Evolutionary conservation across 208 protist genomes (phyloP).

Genomic region (Crithidia sp.): DNA sequence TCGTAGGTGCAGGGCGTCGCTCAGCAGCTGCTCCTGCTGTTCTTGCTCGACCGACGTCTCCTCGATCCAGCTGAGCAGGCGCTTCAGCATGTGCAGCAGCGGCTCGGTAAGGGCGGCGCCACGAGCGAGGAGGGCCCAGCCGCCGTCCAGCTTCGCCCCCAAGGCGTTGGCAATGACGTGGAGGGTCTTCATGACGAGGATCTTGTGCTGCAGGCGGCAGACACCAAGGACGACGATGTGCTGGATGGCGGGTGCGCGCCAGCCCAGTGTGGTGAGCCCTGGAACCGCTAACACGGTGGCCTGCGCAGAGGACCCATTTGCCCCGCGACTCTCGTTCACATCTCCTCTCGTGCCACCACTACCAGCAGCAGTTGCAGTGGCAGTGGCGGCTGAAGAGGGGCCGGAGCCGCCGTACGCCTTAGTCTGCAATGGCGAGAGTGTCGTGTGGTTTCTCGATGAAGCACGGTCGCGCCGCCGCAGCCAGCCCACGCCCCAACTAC

Average conservation of each 20-base stretch:
- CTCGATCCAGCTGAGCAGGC: conserved; percentile 37
- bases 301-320: neutral
- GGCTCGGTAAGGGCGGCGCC: conserved; percentile 53
- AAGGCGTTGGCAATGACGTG: conserved; percentile 61
- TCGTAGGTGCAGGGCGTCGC: conserved; percentile 54
- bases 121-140: conserved; percentile 53
- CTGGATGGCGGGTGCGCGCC: conserved; percentile 28
- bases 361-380: neutral
- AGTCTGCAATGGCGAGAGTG: neutral
- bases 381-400: neutral
- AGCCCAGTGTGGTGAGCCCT: conserved; percentile 5
- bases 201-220: conserved; percentile 52
- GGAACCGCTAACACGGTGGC: neutral
- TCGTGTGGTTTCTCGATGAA: neutral
- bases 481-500: conserved; percentile 27
- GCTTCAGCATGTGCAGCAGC: conserved; percentile 43
- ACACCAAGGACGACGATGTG: conserved; percentile 34
- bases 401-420: neutral
- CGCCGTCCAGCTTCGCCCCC: conserved; percentile 42
- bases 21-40: conserved; percentile 44
- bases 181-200: conserved; percentile 61
- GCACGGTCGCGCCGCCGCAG: conserved; percentile 15
- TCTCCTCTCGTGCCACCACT: neutral
- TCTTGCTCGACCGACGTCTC: conserved; percentile 36
- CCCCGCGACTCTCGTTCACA: neutral